phyloP scores from a whole-genome alignment of 306 rosid species.

The Geum urbanum region DNA sequence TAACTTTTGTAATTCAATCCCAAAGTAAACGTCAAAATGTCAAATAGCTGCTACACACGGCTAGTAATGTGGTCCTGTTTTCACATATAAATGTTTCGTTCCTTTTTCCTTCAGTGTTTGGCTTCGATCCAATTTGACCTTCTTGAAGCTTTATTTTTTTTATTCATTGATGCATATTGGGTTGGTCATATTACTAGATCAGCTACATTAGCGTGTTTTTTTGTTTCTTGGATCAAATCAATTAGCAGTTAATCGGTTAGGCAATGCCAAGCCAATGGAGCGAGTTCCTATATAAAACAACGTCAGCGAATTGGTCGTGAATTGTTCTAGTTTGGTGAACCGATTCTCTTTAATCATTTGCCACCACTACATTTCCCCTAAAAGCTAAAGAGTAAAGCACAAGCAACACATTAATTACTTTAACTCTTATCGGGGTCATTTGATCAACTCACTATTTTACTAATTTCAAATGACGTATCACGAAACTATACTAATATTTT shows the following conservation, averaged over 20 bases:
- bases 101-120: background rate
- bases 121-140: background rate
- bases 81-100: background rate
- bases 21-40: background rate
- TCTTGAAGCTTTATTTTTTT: background rate
- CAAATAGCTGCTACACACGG: background rate
- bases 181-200: background rate
- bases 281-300: background rate
- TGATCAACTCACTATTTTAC: too few relatives aligned
- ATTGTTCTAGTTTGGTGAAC: constrained; percentile 4
- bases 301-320: background rate
- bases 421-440: background rate
- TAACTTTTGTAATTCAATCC: too few relatives aligned
- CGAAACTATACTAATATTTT: too few relatives aligned
- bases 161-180: background rate
- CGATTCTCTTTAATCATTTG: constrained; percentile 5
- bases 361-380: background rate
- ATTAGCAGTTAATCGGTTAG: background rate
- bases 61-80: background rate
- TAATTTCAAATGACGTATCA: too few relatives aligned
- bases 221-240: background rate
- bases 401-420: background rate
- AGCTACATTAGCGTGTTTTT: background rate
- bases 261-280: background rate
- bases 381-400: background rate